Evolutionary conservation across 106 monocot genomes (phyloP).

Genomic region (Dioscorea dumetorum): DNA sequence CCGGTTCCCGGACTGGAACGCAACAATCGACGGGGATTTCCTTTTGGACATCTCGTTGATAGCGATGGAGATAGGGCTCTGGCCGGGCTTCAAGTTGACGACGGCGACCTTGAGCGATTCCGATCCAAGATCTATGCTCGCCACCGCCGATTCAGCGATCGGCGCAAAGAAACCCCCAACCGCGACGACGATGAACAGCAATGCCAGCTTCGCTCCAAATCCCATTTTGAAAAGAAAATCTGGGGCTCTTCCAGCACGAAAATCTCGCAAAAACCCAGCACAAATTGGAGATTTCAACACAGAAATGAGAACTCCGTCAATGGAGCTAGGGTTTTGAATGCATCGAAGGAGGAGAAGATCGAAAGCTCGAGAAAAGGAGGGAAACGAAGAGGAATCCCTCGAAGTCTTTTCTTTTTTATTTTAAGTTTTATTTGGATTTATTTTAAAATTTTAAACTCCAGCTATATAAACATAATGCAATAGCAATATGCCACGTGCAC

Average conservation of each 20-base stretch:
- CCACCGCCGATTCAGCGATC: conserved; percentile 48
- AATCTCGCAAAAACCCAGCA: too few relatives aligned
- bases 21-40: conserved; percentile 88
- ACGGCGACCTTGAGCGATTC: conserved; percentile 96
- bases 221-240: background rate
- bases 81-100: conserved; percentile 82
- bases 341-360: too few relatives aligned
- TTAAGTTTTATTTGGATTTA: too few relatives aligned
- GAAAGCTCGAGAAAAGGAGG: too few relatives aligned
- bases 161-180: conserved; percentile 5
- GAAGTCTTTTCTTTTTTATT: too few relatives aligned
- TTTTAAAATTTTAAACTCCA: too few relatives aligned
- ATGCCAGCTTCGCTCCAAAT: background rate
- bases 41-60: conserved; percentile 99
- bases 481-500: too few relatives aligned
- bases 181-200: background rate
- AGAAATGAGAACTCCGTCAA: too few relatives aligned
- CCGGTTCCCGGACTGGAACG: conserved; percentile 55
- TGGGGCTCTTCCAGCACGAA: background rate
- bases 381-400: too few relatives aligned
- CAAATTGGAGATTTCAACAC: too few relatives aligned
- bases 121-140: conserved; percentile 84
- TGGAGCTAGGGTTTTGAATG: too few relatives aligned
- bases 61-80: conserved; percentile 80
- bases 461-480: too few relatives aligned